Percentiles rank a stretch among this genome's conserved stretches.
These are phyloP conservation scores for Hypoxylon fuscum DNA, from an alignment of 495 filamentous ascomycete species.

Conservation along the genomic window DNA sequence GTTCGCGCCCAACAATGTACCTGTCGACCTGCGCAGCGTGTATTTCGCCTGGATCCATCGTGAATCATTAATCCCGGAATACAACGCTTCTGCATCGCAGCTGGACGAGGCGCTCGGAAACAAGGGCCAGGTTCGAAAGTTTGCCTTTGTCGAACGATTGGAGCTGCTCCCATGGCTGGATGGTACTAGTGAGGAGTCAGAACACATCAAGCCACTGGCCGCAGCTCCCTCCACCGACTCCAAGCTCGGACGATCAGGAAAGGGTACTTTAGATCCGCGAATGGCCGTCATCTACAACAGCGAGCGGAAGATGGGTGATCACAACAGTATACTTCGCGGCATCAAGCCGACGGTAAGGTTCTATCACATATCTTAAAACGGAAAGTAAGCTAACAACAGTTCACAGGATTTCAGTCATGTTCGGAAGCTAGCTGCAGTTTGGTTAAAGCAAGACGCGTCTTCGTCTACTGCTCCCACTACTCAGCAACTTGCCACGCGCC, in stretches of 20 bases:
- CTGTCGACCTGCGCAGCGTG: conserved; percentile 90
- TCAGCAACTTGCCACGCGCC: conserved; percentile 54
- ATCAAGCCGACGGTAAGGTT: conserved; percentile 85
- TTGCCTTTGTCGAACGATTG: conserved; percentile 88
- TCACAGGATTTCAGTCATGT: conserved; percentile 92
- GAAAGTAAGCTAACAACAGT: conserved; percentile 7
- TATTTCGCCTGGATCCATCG: conserved; percentile 95
- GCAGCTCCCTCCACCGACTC: conserved; percentile 59
- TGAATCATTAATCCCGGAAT: conserved; percentile 85
- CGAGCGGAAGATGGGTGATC: conserved; percentile 90
- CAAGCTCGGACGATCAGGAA: conserved; percentile 57
- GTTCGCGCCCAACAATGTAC: conserved; percentile 73
- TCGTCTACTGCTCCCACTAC: conserved; percentile 48
- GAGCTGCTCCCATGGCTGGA: conserved; percentile 93
- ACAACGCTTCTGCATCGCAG: conserved; percentile 81
- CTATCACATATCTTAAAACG: background rate
- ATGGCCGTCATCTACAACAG: conserved; percentile 88
- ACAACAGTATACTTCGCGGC: conserved; percentile 86
- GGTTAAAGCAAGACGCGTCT: conserved; percentile 58
- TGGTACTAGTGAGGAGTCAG: conserved; percentile 85
- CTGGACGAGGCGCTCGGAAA: conserved; percentile 81
- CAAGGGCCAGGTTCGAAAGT: conserved; percentile 74
- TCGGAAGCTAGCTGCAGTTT: conserved; percentile 82
- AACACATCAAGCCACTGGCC: conserved; percentile 87
- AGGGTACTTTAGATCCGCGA: conserved; percentile 76